Percentiles rank a stretch among this genome's conserved stretches.
phyloP scores from a whole-genome alignment of 179 eudicot species.

The Patellifolia procumbens region DNA sequence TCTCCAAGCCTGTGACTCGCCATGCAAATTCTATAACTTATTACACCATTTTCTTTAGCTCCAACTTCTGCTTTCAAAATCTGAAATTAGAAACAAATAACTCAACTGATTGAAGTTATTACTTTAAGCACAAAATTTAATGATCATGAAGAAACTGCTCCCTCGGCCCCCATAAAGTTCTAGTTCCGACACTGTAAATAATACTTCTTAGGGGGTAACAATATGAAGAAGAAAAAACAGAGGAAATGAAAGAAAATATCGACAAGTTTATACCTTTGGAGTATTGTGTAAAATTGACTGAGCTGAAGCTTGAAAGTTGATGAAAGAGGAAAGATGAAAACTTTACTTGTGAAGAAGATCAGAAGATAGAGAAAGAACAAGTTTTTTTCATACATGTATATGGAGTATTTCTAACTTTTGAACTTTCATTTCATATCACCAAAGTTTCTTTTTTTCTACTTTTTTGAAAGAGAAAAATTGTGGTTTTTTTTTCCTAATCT shows the following conservation, averaged over 20 bases:
- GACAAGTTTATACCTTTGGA: constrained; percentile 18
- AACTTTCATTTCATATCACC: constrained; percentile 19
- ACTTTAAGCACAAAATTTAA: too few species aligned
- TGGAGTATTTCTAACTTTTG: background rate
- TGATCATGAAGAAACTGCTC: too few species aligned
- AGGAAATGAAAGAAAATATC: background rate
- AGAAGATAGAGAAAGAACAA: constrained; percentile 5
- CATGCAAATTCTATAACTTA: constrained; percentile 48
- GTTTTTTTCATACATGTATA: constrained; percentile 26
- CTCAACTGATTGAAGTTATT: too few species aligned
- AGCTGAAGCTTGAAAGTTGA: background rate
- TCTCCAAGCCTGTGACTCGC: constrained; percentile 72
- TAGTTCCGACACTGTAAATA: too few species aligned
- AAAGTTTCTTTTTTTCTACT: background rate
- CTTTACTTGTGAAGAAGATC: constrained; percentile 12
- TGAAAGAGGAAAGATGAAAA: background rate
- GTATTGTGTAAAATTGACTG: background rate
- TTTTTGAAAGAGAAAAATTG: too few species aligned
- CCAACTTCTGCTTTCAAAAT: background rate
- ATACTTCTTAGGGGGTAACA: background rate
- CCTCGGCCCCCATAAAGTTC: too few species aligned
- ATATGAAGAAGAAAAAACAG: background rate
- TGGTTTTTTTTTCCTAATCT: constrained; percentile 27
- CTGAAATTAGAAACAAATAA: background rate
- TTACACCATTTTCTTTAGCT: background rate